A percentile compares a stretch with the other conserved stretches of the same genome.
Evolutionary conservation across 2,329 filamentous ascomycete genomes (phyloP).

Genomic region (Macrophomina pseudophaseolina): DNA sequence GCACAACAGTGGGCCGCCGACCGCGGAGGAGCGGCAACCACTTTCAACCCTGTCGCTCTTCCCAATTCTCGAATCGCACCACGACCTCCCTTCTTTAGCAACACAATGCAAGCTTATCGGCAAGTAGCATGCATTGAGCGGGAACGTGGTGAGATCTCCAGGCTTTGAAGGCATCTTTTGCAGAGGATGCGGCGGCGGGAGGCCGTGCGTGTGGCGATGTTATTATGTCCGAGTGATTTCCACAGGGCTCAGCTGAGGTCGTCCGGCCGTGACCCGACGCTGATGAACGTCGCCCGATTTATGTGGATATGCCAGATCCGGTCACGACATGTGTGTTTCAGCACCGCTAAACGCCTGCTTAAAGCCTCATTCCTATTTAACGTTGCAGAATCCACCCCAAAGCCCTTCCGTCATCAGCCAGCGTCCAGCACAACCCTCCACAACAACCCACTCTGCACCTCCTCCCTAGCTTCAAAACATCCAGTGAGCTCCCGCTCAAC

Average conservation of each 20-base stretch:
- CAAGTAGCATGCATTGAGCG: too few relatives aligned
- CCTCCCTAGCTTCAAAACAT: neutral
- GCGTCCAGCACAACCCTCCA: neutral
- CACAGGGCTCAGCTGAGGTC: constrained; percentile 7
- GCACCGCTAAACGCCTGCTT: neutral
- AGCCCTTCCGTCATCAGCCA: constrained; percentile 5
- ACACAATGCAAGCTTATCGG: neutral
- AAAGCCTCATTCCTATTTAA: constrained; percentile 1
- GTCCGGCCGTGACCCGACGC: constrained; percentile 2
- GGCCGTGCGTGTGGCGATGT: constrained; percentile 1
- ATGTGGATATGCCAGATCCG: constrained; percentile 13
- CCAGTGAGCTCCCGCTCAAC: neutral
- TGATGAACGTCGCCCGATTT: neutral
- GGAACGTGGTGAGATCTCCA: neutral
- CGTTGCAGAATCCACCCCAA: neutral
- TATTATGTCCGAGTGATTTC: constrained; percentile 1
- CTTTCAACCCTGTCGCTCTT: neutral
- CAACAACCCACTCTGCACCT: neutral
- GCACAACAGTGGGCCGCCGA: constrained; percentile 2
- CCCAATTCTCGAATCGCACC: neutral
- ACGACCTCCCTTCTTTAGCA: neutral
- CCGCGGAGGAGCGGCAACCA: constrained; percentile 7
- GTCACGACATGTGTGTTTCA: constrained; percentile 10
- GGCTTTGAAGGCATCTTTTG: neutral
- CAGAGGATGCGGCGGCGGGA: neutral